Percentiles rank a stretch among this genome's conserved stretches.
phyloP scores from a whole-genome alignment of 768 basidiomycete species.

The Psilocybe cyanescens region DNA sequence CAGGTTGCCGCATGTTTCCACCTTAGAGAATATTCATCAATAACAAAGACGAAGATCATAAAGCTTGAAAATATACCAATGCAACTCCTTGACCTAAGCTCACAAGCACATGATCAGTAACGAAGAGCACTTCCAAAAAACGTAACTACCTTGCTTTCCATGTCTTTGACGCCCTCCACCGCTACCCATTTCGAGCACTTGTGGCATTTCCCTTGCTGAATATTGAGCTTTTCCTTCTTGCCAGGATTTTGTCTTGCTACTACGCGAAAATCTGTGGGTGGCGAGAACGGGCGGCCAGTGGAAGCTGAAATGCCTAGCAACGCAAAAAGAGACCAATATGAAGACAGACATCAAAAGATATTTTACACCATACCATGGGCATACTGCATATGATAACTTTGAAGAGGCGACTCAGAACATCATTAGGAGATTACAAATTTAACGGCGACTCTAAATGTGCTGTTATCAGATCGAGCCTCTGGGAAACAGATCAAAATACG shows the following conservation, averaged over 20 bases:
- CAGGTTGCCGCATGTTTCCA: conserved; percentile 87
- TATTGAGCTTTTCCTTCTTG: conserved; percentile 60
- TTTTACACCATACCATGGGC: conserved; percentile 57
- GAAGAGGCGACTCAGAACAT: neutral
- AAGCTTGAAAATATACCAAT: conserved; percentile 58
- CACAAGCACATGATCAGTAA: neutral
- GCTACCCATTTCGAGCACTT: conserved; percentile 74
- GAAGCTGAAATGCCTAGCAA: conserved; percentile 68
- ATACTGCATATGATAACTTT: conserved; percentile 84
- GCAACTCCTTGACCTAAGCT: conserved; percentile 68
- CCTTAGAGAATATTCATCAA: conserved; percentile 36
- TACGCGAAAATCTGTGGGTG: conserved; percentile 66
- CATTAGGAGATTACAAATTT: neutral
- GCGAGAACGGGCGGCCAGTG: conserved; percentile 76
- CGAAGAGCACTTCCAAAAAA: neutral
- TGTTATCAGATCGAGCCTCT: neutral
- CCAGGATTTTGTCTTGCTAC: conserved; percentile 46
- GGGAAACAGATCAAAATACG: conserved; percentile 23
- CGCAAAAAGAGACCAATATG: neutral
- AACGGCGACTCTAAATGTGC: conserved; percentile 21
- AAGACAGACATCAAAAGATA: conserved; percentile 5
- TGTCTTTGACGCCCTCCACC: conserved; percentile 74
- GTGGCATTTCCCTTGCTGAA: conserved; percentile 80
- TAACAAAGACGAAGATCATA: neutral
- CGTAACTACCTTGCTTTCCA: conserved; percentile 66